phyloP scores from a whole-genome alignment of 495 filamentous ascomycete species.

The Apiosordaria backusii region DNA sequence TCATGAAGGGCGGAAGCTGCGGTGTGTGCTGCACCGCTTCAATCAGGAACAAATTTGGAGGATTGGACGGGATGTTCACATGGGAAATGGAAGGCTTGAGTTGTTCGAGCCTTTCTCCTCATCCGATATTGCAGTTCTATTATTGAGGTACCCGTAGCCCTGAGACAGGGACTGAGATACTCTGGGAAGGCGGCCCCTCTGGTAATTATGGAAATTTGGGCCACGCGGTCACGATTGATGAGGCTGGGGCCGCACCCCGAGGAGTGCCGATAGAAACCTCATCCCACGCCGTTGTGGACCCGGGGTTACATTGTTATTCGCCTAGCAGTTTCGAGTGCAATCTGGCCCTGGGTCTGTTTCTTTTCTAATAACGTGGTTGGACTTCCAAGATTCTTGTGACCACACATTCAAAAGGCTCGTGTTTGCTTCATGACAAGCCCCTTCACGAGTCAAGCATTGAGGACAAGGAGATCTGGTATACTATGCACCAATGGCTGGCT shows the following conservation, averaged over 20 bases:
- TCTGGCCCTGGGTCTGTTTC: background rate
- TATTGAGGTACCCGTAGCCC: slow-evolving; percentile 29
- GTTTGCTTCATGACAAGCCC: background rate
- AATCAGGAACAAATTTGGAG: background rate
- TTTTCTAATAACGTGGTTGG: background rate
- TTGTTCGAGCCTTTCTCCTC: slow-evolving; percentile 20
- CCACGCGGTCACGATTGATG: slow-evolving; percentile 15
- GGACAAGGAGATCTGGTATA: background rate
- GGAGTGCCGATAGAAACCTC: background rate
- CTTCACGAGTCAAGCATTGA: background rate
- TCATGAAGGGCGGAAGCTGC: background rate
- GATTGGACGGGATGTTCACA: slow-evolving; percentile 13
- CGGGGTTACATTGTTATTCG: background rate
- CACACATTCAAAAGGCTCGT: background rate
- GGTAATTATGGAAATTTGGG: slow-evolving; percentile 27
- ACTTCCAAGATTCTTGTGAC: background rate
- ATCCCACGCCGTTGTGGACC: background rate
- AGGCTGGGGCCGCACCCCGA: background rate
- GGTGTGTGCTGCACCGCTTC: no score
- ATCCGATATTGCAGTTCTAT: slow-evolving; percentile 29
- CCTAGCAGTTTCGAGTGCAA: background rate
- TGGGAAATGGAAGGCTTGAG: slow-evolving; percentile 25
- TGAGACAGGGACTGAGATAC: slow-evolving; percentile 26
- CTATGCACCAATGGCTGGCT: background rate
- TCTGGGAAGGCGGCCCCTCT: slow-evolving; percentile 13